Evolutionary conservation across 1,139 yeast genomes (phyloP).

Genomic region (Magnusiomyces clavatus): DNA sequence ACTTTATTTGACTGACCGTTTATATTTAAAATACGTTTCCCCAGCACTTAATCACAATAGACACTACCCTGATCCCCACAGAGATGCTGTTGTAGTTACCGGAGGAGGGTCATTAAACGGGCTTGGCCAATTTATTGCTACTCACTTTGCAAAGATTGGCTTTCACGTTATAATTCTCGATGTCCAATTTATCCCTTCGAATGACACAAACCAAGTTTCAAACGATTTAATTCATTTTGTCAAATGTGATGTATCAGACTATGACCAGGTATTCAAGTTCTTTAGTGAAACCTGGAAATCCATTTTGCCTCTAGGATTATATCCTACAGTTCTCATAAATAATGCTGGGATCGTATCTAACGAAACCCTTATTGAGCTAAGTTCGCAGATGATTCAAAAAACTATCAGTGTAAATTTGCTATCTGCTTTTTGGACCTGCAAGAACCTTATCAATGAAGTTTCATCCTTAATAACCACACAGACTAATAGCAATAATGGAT

Average conservation of each 20-base stretch:
- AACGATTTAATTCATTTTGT: constrained; percentile 27
- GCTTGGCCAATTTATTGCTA: constrained; percentile 44
- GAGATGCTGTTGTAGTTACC: constrained; percentile 44
- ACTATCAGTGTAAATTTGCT: constrained; percentile 50
- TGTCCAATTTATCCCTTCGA: constrained; percentile 27
- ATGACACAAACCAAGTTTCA: neutral
- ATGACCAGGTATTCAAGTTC: constrained; percentile 32
- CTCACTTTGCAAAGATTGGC: constrained; percentile 30
- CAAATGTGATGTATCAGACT: constrained; percentile 45
- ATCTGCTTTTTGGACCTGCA: constrained; percentile 47
- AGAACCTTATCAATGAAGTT: constrained; percentile 31
- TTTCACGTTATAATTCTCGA: constrained; percentile 45
- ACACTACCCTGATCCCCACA: neutral
- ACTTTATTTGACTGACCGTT: too few species aligned
- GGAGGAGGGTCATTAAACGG: constrained; percentile 55
- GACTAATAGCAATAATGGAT: constrained; percentile 31
- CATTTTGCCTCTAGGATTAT: constrained; percentile 14
- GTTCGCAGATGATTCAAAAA: constrained; percentile 23
- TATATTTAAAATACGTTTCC: too few species aligned
- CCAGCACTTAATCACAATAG: too few species aligned
- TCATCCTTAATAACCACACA: constrained; percentile 47
- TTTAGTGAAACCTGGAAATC: constrained; percentile 12
- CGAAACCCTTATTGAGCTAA: constrained; percentile 37
- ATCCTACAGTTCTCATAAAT: constrained; percentile 51
- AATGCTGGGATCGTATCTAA: constrained; percentile 68